Evolutionary conservation across 2,329 filamentous ascomycete genomes (phyloP), one percentile per base, ranked within the genome.

Genomic region (Myriosclerotinia duriaeana): DNA sequence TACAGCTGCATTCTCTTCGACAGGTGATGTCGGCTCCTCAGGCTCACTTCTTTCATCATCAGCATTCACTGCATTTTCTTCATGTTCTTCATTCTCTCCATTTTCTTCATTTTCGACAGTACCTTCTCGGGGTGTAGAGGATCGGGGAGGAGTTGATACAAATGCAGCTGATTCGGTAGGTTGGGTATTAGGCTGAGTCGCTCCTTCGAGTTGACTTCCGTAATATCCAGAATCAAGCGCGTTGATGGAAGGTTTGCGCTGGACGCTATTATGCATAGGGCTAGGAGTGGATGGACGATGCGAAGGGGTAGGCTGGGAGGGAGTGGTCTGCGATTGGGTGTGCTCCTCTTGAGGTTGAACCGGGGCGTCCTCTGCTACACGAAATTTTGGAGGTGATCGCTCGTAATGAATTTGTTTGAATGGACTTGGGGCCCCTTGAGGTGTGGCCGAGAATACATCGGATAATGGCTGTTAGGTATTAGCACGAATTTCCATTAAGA

Each of bases 201-300:
- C 71, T 67, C 40, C 65, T 8, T 67, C 60, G 44, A 72, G 61
- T 71, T 88, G 86, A 72, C 87, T 89, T 56, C 88, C 89, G 78
- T 90, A 87, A 73, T 91, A 92, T 38, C 89, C 89, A 44, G 89
- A 92, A 72, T 92, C 89, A 1, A 80, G 80, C 12, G 68, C 50
- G 34, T 72, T 74, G 26, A 79, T 74, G n/a, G 76, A 68, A n/a
- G 74, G 70, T 48, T 76, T 74, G 15, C 62, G 70, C 44, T 69
- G 70, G 17, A 69, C 71, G 52, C 64, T 62, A 30, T 68, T 59
- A 15, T 67, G 64, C 12, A 68, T 20, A 56, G 61, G 59, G n/a
- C 48, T 38, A 36, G 38, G 38, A 22, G n/a, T 65, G 36, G 63
- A 60, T 38, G 34, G 34, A 34, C 34, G 54, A 30, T 60, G 36